Evolutionary conservation across 768 basidiomycete genomes (phyloP), one percentile per base, ranked within the genome.

Genomic region (Xerocomus brunneocitrinus): DNA sequence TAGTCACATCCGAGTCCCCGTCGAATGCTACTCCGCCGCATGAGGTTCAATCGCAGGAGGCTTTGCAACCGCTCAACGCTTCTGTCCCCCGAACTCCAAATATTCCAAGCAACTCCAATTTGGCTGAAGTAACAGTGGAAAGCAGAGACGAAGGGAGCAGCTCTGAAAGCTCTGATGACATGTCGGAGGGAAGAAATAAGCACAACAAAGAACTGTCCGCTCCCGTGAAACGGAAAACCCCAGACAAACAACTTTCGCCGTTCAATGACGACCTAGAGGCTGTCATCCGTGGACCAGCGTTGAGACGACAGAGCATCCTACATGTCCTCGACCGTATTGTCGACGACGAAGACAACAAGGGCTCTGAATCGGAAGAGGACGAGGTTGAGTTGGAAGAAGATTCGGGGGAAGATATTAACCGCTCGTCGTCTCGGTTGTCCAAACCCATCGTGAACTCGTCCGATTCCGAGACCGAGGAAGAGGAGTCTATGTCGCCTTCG

Each of bases 341-440:
- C 62, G 72, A 56, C 12, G 44, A 65, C 9, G 63, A 67, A 3
- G 67, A 62, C 34, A 67, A 69, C 10, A 68, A 77, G 39, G 67
- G 76, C 22, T 53, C 63, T 16, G 65, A 69, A 8, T 71, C 73
- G 12, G 71, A 72, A 51, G 76, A 76, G 36, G 73, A 71, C 14
- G 73, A 75, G 44, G 73, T 69, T 14, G 71, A 73, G 35, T 71
- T 73, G 14, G 72, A 75, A 22, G 77, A 76, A 27, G 74, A 76
- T 22, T 54, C 69, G 13, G 70, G 73, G 4, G 61, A 66, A 19
- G 70, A 73, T 28, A 27, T 47, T 6, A 65, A 73, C 30, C 59
- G 69, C 65, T 48, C 57, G 62, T 59, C 60, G 68, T 49, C 73
- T 66, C 55, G 73, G 19, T 39, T 64, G 31, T 63, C 65, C 24